Evolutionary conservation across 2,329 filamentous ascomycete species (phyloP).

Genomic region (Cladobotryum protrusum): DNA sequence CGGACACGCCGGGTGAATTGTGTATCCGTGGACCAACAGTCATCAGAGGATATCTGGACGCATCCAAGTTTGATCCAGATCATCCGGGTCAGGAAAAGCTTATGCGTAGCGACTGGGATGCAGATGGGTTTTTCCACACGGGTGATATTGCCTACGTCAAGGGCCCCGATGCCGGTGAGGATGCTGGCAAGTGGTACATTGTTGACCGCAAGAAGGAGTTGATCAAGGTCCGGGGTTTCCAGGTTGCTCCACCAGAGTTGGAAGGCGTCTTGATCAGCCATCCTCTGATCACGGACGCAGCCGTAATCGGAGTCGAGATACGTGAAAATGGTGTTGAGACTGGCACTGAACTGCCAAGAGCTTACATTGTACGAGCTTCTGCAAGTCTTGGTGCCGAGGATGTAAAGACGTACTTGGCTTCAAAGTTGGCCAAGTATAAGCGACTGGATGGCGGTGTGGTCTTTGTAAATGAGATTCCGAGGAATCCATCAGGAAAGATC

Average conservation of each 20-base stretch:
- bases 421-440: slow-evolving; percentile 61
- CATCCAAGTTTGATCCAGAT: too few species aligned
- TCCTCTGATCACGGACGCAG: slow-evolving; percentile 62
- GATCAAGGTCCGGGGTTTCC: slow-evolving; percentile 59
- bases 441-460: slow-evolving; percentile 54
- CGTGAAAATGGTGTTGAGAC: slow-evolving; percentile 45
- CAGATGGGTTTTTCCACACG: too few species aligned
- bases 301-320: slow-evolving; percentile 39
- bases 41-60: too few species aligned
- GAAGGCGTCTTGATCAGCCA: slow-evolving; percentile 68
- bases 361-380: slow-evolving; percentile 49
- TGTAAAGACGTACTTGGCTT: slow-evolving; percentile 37
- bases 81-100: too few species aligned
- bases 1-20: too few species aligned
- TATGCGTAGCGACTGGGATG: too few species aligned
- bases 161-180: too few species aligned
- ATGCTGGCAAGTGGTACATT: slow-evolving; percentile 32
- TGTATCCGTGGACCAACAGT: too few species aligned
- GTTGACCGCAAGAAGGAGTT: slow-evolving; percentile 65
- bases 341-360: slow-evolving; percentile 41
- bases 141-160: too few species aligned
- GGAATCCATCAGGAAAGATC: slow-evolving; percentile 67
- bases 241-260: slow-evolving; percentile 72
- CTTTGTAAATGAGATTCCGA: slow-evolving; percentile 60
- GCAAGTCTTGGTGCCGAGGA: slow-evolving; percentile 36